Conservation (phyloP, 768 basidiomycete genomes). For the Auricularia sp. region DNA sequence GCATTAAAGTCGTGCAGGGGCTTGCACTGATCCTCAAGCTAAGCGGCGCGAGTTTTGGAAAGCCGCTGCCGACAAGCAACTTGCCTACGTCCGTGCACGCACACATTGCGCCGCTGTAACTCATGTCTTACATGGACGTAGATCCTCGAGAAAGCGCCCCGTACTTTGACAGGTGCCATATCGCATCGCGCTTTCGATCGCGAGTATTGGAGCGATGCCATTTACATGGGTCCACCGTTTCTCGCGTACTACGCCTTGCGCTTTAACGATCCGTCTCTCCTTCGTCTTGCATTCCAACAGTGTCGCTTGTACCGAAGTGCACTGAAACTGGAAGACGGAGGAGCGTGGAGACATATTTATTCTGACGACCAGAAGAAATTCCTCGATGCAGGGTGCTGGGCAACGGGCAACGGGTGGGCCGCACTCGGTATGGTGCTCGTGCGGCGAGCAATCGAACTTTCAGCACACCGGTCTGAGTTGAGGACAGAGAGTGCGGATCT, state of each 20-base stretch:
- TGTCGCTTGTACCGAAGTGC: neutral
- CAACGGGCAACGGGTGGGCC: neutral
- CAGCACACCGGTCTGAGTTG: neutral
- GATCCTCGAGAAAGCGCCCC: conserved; percentile 20
- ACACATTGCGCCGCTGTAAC: neutral
- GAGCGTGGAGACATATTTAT: neutral
- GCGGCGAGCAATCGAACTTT: neutral
- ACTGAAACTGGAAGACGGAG: neutral
- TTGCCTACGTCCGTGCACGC: neutral
- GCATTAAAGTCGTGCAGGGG: neutral
- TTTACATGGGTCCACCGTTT: neutral
- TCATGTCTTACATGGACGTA: conserved; percentile 1
- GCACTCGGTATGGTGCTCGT: neutral
- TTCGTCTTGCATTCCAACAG: neutral
- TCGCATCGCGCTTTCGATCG: conserved; percentile 27
- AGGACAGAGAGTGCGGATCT: neutral
- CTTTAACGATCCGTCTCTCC: neutral
- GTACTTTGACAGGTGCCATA: conserved; percentile 31
- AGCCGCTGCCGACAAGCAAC: conserved; percentile 1
- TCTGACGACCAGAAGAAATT: neutral
- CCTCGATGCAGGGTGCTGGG: neutral
- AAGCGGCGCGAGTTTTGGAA: neutral
- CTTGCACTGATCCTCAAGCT: neutral
- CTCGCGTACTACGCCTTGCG: neutral
- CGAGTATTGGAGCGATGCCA: conserved; percentile 21